Conservation (phyloP, 208 protist species). For the Crithidia mellificae region DNA sequence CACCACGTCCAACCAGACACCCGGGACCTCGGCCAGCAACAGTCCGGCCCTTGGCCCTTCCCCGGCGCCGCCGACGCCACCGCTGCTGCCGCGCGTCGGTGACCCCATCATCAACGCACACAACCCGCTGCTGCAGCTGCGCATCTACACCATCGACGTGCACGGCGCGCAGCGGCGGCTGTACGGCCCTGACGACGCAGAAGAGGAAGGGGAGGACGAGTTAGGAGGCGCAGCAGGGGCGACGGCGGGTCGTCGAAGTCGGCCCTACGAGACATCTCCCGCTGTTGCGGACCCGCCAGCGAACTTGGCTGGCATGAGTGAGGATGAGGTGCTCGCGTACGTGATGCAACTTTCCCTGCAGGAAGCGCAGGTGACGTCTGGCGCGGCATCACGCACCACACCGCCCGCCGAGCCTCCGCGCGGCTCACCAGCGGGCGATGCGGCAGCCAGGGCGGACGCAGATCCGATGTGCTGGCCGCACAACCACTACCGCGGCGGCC, state of each 20-base stretch:
- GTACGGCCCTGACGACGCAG: neutral
- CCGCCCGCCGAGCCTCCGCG: neutral
- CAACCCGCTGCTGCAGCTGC: conserved; percentile 25
- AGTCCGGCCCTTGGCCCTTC: conserved; percentile 24
- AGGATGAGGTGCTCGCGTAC: conserved; percentile 40
- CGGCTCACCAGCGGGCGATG: neutral
- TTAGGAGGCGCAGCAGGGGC: neutral
- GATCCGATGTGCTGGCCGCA: conserved; percentile 1
- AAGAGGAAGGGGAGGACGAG: neutral
- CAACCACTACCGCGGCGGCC: conserved; percentile 21
- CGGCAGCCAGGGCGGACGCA: neutral
- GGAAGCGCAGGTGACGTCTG: conserved; percentile 21
- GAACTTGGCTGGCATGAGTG: conserved; percentile 30
- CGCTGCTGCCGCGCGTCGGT: conserved; percentile 31
- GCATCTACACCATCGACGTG: conserved; percentile 21
- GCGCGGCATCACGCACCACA: neutral
- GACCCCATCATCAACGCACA: conserved; percentile 34
- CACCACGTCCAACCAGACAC: conserved; percentile 15
- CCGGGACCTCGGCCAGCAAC: conserved; percentile 28
- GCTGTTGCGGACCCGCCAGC: neutral
- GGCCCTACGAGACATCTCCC: neutral
- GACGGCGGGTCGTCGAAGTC: neutral
- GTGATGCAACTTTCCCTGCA: conserved; percentile 38
- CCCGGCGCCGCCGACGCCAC: conserved; percentile 22
- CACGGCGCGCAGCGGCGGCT: neutral